Evolutionary conservation across 371 early-diverging fungal genomes (phyloP).

Genomic region (Mortierella sp.): DNA sequence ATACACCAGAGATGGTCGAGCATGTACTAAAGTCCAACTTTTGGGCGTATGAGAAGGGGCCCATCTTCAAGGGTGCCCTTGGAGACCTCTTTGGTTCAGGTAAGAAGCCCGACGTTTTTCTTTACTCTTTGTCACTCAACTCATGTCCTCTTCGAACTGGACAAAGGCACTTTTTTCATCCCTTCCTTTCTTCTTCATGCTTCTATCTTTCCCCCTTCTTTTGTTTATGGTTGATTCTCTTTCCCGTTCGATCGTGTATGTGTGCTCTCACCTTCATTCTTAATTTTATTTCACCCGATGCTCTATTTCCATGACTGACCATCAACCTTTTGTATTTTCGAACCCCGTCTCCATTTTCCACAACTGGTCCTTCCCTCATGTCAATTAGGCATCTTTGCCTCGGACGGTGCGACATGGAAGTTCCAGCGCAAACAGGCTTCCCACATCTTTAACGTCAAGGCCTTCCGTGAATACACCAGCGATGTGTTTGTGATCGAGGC

Average conservation of each 20-base stretch:
- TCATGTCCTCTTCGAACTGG: background rate
- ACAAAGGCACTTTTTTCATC: background rate
- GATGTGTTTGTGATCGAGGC: slow-evolving; percentile 61
- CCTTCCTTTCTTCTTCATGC: background rate
- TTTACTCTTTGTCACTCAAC: background rate
- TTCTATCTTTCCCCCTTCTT: background rate
- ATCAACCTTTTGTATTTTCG: background rate
- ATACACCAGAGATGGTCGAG: slow-evolving; percentile 32
- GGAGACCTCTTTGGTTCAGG: slow-evolving; percentile 25
- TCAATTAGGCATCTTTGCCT: slow-evolving; percentile 70
- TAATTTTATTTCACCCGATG: slow-evolving; percentile 4
- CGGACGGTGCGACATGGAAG: slow-evolving; percentile 74
- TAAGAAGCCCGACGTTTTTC: background rate
- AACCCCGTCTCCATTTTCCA: background rate
- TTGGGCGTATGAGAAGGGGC: slow-evolving; percentile 27
- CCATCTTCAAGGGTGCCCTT: slow-evolving; percentile 4
- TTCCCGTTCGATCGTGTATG: no score
- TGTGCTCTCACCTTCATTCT: background rate
- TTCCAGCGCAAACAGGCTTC: slow-evolving; percentile 73
- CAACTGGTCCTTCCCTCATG: background rate
- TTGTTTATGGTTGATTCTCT: background rate
- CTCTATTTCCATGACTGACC: background rate
- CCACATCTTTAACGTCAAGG: slow-evolving; percentile 76
- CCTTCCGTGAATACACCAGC: slow-evolving; percentile 71
- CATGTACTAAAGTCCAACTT: slow-evolving; percentile 39